phyloP scores from a whole-genome alignment of 1,284 basidiomycete species.

The Phlebopus sp. region DNA sequence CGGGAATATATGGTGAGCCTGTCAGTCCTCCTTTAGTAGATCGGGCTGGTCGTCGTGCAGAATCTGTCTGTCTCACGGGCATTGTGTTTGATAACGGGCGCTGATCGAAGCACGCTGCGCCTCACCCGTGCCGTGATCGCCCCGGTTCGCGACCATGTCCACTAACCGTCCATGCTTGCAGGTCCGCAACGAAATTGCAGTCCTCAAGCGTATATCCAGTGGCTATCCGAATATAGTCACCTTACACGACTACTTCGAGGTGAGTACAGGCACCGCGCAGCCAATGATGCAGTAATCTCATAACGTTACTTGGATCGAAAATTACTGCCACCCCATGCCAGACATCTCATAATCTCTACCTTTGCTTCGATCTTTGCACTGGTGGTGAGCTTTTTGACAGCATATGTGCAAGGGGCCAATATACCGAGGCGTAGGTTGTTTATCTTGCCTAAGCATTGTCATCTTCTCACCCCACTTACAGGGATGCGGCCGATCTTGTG shows the following conservation, averaged over 20 bases:
- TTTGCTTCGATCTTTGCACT: conserved; percentile 95
- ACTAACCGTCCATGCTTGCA: conserved; percentile 30
- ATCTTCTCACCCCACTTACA: conserved; percentile 28
- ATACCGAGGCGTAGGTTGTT: conserved; percentile 80
- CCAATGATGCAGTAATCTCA: neutral
- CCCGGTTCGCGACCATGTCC: conserved; percentile 7
- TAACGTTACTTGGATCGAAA: no score
- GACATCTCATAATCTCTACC: conserved; percentile 93
- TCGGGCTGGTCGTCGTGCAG: neutral
- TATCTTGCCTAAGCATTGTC: conserved; percentile 2
- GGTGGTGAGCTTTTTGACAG: conserved; percentile 98
- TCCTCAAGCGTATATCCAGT: conserved; percentile 92
- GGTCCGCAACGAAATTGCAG: conserved; percentile 96
- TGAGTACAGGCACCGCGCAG: conserved; percentile 28
- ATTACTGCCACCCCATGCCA: conserved; percentile 26
- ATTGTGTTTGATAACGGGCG: conserved; percentile 1
- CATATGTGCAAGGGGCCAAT: conserved; percentile 96
- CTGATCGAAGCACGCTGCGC: conserved; percentile 12
- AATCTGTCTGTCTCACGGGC: neutral
- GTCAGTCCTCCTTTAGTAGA: conserved; percentile 6
- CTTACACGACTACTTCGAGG: conserved; percentile 97
- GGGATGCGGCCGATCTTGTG: conserved; percentile 89
- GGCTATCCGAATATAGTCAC: conserved; percentile 89
- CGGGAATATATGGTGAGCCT: conserved; percentile 77
- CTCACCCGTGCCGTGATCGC: neutral